Evolutionary conservation across 495 filamentous ascomycete species (phyloP).

Genomic region (Neurospora intermedia): DNA sequence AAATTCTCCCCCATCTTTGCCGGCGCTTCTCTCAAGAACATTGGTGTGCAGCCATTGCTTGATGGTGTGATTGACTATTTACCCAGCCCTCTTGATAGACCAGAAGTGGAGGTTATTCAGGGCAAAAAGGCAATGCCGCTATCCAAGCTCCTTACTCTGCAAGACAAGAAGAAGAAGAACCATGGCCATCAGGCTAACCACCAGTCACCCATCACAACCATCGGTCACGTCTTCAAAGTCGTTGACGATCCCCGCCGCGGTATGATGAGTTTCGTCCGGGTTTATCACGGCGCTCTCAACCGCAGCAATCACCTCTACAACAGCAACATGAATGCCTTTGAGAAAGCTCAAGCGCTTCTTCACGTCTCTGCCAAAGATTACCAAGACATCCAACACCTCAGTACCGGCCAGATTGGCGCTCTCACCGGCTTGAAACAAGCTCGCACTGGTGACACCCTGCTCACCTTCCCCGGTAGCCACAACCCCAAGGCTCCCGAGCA

Average conservation of each 20-base stretch:
- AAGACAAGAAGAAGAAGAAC: conserved; percentile 40
- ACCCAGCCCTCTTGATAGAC: conserved; percentile 69
- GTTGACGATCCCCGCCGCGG: conserved; percentile 79
- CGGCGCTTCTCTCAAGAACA: conserved; percentile 86
- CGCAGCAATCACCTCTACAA: conserved; percentile 73
- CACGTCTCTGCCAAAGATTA: conserved; percentile 90
- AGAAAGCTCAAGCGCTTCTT: conserved; percentile 69
- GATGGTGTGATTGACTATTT: conserved; percentile 82
- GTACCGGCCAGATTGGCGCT: conserved; percentile 90
- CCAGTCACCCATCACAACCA: conserved; percentile 49
- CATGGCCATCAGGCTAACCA: conserved; percentile 23
- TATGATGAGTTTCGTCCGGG: conserved; percentile 82
- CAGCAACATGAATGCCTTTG: conserved; percentile 71
- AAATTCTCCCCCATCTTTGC: conserved; percentile 79
- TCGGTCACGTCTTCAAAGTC: conserved; percentile 93
- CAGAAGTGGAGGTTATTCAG: conserved; percentile 66
- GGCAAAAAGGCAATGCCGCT: conserved; percentile 43
- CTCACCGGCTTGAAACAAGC: conserved; percentile 82
- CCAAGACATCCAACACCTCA: conserved; percentile 68
- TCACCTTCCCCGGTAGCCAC: conserved; percentile 51
- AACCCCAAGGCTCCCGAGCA: conserved; percentile 42
- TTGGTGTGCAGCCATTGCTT: conserved; percentile 86
- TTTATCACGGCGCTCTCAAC: conserved; percentile 75
- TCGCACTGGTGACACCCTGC: conserved; percentile 85
- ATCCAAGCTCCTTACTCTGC: conserved; percentile 40